Evolutionary conservation across 345 rosid species (phyloP).

Genomic region (Pistacia vera): DNA sequence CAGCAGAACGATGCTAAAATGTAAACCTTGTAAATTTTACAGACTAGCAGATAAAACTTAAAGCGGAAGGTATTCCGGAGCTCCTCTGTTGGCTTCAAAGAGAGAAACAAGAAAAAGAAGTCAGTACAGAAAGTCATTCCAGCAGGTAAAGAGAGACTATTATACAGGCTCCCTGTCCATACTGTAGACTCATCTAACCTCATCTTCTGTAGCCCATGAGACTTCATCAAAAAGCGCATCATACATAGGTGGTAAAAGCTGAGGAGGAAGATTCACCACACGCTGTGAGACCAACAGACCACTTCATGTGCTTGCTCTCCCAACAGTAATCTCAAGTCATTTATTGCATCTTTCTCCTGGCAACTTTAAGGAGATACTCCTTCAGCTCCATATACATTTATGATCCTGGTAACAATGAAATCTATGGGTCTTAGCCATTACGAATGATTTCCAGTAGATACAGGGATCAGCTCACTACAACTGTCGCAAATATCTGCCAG

Average conservation of each 20-base stretch:
- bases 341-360: conserved; percentile 40
- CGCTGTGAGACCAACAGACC: conserved; percentile 89
- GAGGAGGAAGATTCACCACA: conserved; percentile 84
- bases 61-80: conserved; percentile 63
- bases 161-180: conserved; percentile 22
- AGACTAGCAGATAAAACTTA: conserved; percentile 59
- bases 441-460: neutral
- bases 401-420: conserved; percentile 44
- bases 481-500: neutral
- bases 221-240: conserved; percentile 84
- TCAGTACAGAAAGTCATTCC: neutral
- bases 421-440: neutral
- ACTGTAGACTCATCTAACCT: conserved; percentile 53
- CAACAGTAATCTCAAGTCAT: conserved; percentile 47
- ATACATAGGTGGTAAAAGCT: conserved; percentile 85
- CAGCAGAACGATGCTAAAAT: neutral
- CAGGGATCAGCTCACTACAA: neutral
- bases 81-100: conserved; percentile 74
- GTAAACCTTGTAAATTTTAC: conserved; percentile 78
- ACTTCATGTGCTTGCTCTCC: conserved; percentile 52
- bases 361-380: conserved; percentile 66
- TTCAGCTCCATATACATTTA: conserved; percentile 61
- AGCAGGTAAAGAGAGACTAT: conserved; percentile 1
- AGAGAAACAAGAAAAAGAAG: conserved; percentile 16
- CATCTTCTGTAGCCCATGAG: conserved; percentile 92